Percentiles rank a stretch among this genome's conserved stretches.
Evolutionary conservation across 768 basidiomycete species (phyloP).

Genomic region (Lentinula lateritia): DNA sequence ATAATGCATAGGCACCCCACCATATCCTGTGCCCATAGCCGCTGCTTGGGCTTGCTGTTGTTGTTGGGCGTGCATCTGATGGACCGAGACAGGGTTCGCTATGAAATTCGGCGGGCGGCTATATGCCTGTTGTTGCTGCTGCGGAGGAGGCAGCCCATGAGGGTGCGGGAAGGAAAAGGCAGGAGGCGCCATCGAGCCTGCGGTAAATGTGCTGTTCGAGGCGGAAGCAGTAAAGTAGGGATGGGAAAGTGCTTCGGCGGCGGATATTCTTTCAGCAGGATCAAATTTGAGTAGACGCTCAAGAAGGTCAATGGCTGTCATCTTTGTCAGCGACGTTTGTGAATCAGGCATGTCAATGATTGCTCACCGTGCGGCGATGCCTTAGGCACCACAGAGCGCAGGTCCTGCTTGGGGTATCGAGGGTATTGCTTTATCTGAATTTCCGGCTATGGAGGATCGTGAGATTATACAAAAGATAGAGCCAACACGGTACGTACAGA

Average conservation of each 20-base stretch:
- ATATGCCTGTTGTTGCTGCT: slow-evolving; percentile 38
- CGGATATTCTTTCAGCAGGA: slow-evolving; percentile 85
- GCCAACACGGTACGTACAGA: slow-evolving; percentile 50
- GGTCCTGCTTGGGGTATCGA: slow-evolving; percentile 78
- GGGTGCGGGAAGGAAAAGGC: slow-evolving; percentile 66
- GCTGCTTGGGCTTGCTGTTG: not conserved
- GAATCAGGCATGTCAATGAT: not conserved
- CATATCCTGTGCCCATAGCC: slow-evolving; percentile 4
- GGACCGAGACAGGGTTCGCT: not conserved
- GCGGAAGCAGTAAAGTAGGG: slow-evolving; percentile 77
- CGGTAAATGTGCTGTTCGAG: slow-evolving; percentile 34
- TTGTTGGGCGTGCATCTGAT: slow-evolving; percentile 1
- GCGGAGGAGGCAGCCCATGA: slow-evolving; percentile 37
- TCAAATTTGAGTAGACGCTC: slow-evolving; percentile 96
- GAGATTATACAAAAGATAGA: not conserved
- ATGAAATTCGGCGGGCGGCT: slow-evolving; percentile 2
- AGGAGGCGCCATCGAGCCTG: slow-evolving; percentile 63
- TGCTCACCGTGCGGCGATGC: slow-evolving; percentile 73
- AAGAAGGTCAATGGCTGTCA: slow-evolving; percentile 82
- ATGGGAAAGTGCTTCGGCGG: slow-evolving; percentile 86
- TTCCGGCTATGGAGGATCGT: slow-evolving; percentile 56
- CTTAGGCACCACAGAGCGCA: slow-evolving; percentile 78
- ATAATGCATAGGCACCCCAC: slow-evolving; percentile 3
- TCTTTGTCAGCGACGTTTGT: slow-evolving; percentile 4
- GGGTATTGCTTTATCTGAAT: slow-evolving; percentile 81